These are phyloP conservation scores for Fragaria ananassa DNA, from an alignment of 306 rosid species.

Conservation along the genomic window DNA sequence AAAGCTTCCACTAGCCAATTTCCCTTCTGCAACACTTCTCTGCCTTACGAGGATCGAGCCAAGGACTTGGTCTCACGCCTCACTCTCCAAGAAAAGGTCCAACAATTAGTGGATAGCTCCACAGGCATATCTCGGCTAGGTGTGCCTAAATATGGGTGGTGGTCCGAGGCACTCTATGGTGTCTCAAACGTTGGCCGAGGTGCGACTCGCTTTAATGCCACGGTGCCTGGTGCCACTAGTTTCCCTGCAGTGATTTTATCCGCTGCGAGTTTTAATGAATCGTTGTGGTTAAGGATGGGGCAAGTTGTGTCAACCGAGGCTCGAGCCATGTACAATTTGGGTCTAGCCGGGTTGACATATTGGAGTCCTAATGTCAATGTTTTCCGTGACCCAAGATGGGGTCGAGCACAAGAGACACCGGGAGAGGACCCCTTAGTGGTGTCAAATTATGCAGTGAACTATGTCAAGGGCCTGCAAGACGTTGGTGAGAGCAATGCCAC, in stretches of 20 bases:
- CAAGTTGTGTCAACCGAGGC: conserved; percentile 77
- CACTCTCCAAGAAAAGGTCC: conserved; percentile 56
- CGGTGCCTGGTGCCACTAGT: conserved; percentile 67
- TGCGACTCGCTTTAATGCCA: conserved; percentile 38
- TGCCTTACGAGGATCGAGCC: conserved; percentile 43
- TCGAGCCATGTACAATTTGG: conserved; percentile 74
- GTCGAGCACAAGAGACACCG: conserved; percentile 72
- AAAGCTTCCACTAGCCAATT: conserved; percentile 31
- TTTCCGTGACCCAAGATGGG: conserved; percentile 80
- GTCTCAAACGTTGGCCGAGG: conserved; percentile 68
- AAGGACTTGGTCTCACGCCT: conserved; percentile 54
- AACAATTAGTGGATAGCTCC: conserved; percentile 43
- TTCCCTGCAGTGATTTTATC: conserved; percentile 67
- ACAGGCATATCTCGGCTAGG: conserved; percentile 51
- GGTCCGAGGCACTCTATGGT: conserved; percentile 84
- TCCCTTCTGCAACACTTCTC: conserved; percentile 58
- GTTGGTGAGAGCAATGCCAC: conserved; percentile 40
- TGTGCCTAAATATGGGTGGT: conserved; percentile 72
- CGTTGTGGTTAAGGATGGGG: conserved; percentile 64
- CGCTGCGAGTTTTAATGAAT: conserved; percentile 57
- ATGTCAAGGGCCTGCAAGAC: conserved; percentile 71
- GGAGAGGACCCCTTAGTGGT: conserved; percentile 79
- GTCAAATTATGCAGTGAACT: conserved; percentile 52
- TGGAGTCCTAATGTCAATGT: conserved; percentile 89
- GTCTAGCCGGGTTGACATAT: conserved; percentile 68